Conservation (phyloP, 2,329 filamentous ascomycete species). For the Cladosporium cucumerinum region DNA sequence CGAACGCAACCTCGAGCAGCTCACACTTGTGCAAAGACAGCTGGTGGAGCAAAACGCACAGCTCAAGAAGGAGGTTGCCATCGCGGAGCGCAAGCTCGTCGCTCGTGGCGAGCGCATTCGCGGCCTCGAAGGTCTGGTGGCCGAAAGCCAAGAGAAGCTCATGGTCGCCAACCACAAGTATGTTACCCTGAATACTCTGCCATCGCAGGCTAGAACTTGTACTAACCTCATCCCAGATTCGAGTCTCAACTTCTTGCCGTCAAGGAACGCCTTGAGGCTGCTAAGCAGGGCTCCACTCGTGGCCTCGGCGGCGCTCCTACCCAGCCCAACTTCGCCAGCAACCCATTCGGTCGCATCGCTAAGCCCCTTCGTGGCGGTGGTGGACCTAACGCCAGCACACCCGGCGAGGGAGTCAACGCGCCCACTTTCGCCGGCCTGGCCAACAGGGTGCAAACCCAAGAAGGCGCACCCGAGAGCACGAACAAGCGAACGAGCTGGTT, state of each 20-base stretch:
- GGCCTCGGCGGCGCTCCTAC: constrained; percentile 54
- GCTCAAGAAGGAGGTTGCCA: constrained; percentile 98
- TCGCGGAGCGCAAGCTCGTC: constrained; percentile 94
- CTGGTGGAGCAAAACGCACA: constrained; percentile 96
- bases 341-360: constrained; percentile 67
- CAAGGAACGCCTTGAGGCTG: constrained; percentile 94
- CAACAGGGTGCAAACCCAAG: constrained; percentile 15
- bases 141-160: constrained; percentile 98
- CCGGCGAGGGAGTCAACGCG: constrained; percentile 36
- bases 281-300: constrained; percentile 85
- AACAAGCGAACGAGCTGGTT: constrained; percentile 30
- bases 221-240: constrained; percentile 61
- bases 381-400: constrained; percentile 34
- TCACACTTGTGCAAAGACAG: constrained; percentile 95
- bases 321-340: constrained; percentile 53
- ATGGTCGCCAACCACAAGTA: constrained; percentile 97
- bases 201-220: neutral
- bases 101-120: constrained; percentile 96
- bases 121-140: constrained; percentile 83
- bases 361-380: constrained; percentile 61
- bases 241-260: constrained; percentile 95
- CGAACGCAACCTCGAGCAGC: constrained; percentile 94
- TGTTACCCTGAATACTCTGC: constrained; percentile 35
- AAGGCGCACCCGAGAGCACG: constrained; percentile 12
- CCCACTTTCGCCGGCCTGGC: constrained; percentile 42